These are phyloP conservation scores for Metschnikowia drakensbergensis DNA, from an alignment of 805 yeast species.

Conservation along the genomic window DNA sequence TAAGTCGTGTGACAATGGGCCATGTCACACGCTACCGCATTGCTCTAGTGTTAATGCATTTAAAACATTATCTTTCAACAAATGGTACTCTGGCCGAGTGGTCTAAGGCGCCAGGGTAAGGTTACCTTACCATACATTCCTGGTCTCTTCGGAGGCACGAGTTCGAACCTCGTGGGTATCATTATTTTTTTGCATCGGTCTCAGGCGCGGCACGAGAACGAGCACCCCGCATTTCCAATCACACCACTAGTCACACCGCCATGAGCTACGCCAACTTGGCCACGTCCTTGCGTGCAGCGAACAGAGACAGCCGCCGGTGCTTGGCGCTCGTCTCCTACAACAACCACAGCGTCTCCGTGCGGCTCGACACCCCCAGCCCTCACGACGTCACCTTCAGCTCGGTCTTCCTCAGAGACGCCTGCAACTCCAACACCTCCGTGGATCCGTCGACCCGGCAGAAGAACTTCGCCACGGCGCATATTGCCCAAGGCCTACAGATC, in stretches of 20 bases:
- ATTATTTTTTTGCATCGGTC: slow-evolving; percentile 12
- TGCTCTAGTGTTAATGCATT: not conserved
- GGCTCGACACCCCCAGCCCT: slow-evolving; percentile 16
- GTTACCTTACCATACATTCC: slow-evolving; percentile 22
- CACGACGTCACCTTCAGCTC: slow-evolving; percentile 39
- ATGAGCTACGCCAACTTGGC: not conserved
- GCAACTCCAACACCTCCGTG: slow-evolving; percentile 44
- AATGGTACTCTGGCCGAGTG: slow-evolving; percentile 23
- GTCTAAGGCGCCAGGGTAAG: slow-evolving; percentile 26
- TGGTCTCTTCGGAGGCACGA: slow-evolving; percentile 27
- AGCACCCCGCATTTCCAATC: slow-evolving; percentile 1
- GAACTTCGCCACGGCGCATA: slow-evolving; percentile 55
- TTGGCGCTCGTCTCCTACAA: slow-evolving; percentile 16
- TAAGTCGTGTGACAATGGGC: too few species aligned
- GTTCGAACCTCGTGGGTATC: slow-evolving; percentile 26
- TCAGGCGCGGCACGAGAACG: not conserved
- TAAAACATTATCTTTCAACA: not conserved
- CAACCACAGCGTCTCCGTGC: slow-evolving; percentile 24
- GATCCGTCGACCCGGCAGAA: slow-evolving; percentile 60
- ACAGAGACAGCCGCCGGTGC: not conserved
- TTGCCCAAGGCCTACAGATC: slow-evolving; percentile 37
- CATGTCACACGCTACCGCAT: not conserved
- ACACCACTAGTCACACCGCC: slow-evolving; percentile 3
- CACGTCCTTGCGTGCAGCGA: not conserved
- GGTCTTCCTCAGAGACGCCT: slow-evolving; percentile 64